Base-by-base conservation (phyloP, 2,329 filamentous ascomycete genomes). In the Fusarium sp. region DNA sequence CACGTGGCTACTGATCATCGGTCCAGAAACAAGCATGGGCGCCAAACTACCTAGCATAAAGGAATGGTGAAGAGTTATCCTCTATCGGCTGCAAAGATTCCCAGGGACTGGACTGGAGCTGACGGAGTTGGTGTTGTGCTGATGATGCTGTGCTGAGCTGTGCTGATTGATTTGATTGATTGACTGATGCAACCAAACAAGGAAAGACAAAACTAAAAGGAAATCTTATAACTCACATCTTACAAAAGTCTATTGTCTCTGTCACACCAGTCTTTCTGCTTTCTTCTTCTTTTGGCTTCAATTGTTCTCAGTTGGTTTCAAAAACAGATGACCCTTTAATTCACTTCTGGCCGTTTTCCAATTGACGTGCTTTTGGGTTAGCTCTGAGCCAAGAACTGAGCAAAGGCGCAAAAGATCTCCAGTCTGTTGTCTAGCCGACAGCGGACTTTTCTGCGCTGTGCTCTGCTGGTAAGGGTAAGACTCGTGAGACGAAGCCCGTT, bases 171-270 rank as follows among this genome's bases (percentile, higher is more conserved):
- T 18, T 18, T 37, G 34, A 37, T n/a, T 18, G 28, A n/a, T 25
- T 16, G n/a, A 45, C 23, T 40, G 21, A 27, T 66, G 40, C 37
- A 46, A 54, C 46, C 48, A 65, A 48, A 43, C 48, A 67, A 55
- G 46, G 63, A 62, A 46, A 55, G 67, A 46, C 20, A 27, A 51
- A 42, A 59, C 53, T 42, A 60, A 47, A 43, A 50, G 45, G 45
- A 71, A 66, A 65, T 54, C 32, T 51, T 51, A 69, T 43, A 67
- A 71, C 72, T 74, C 63, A 74, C 72, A 40, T 74, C 20, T 69
- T 62, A 66, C 71, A 69, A 56, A 59, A 37, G 34, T 28, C 34
- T 51, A 37, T 54, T 42, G 64, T 51, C 25, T 64, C 23, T 48
- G 57, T 70, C 49, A 51, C 54, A 68, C 50, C 40, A 43, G 53